Conservation (phyloP, 2,329 filamentous ascomycete genomes). For the Cladophialophora yegresii region DNA sequence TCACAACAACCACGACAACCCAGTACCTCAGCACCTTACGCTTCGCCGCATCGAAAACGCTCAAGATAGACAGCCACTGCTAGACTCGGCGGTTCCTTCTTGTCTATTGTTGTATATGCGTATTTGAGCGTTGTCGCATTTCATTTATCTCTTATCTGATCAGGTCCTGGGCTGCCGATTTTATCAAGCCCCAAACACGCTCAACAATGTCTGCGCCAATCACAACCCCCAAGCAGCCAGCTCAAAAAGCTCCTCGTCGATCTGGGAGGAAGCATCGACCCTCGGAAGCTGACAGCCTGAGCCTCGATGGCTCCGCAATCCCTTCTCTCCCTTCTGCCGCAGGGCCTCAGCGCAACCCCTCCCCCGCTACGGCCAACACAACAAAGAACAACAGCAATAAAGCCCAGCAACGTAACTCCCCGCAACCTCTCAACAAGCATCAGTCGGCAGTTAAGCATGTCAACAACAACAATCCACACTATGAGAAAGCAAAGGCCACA, state of each 20-base stretch:
- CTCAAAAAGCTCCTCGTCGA: slow-evolving; percentile 47
- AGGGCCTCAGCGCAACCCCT: slow-evolving; percentile 19
- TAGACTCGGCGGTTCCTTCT: slow-evolving; percentile 11
- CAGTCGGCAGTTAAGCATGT: slow-evolving; percentile 35
- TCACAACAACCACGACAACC: slow-evolving; percentile 29
- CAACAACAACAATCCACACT: slow-evolving; percentile 37
- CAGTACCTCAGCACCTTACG: slow-evolving; percentile 25
- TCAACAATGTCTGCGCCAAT: slow-evolving; percentile 48
- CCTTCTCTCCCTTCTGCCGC: slow-evolving; percentile 15
- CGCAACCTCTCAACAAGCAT: slow-evolving; percentile 39
- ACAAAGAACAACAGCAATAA: slow-evolving; percentile 40
- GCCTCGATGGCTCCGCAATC: slow-evolving; percentile 37
- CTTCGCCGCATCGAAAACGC: slow-evolving; percentile 33
- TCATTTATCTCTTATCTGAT: slow-evolving; percentile 38
- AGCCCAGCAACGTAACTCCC: slow-evolving; percentile 39
- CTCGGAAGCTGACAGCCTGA: slow-evolving; percentile 19
- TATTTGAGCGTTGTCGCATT: slow-evolving; percentile 38
- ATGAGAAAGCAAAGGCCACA: slow-evolving; percentile 39
- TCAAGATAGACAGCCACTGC: slow-evolving; percentile 33
- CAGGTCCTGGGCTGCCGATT: slow-evolving; percentile 49
- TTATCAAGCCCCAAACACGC: slow-evolving; percentile 46
- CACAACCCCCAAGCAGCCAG: slow-evolving; percentile 41
- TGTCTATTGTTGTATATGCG: slow-evolving; percentile 16
- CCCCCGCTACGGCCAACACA: slow-evolving; percentile 13
- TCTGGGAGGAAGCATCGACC: slow-evolving; percentile 49